Conservation (phyloP, 495 filamentous ascomycete genomes). For the Podospora pseudocomata region DNA sequence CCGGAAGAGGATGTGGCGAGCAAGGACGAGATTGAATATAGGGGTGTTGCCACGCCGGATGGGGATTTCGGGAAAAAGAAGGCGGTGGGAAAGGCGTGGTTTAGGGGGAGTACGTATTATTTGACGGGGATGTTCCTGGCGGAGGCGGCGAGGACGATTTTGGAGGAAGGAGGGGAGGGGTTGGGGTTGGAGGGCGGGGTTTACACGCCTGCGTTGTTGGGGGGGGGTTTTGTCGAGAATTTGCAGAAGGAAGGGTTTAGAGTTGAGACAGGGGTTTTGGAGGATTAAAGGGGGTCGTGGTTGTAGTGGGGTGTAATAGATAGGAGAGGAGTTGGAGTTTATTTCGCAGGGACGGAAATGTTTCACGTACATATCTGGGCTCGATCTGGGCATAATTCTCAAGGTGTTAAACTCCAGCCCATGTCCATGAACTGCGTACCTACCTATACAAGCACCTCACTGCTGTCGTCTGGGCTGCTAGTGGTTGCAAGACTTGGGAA, state of each 20-base stretch:
- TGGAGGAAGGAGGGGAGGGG: constrained; percentile 51
- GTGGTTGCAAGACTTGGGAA: no score
- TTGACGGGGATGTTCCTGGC: constrained; percentile 65
- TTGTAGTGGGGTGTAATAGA: no score
- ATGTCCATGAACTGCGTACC: no score
- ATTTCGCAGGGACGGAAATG: no score
- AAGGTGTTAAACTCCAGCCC: no score
- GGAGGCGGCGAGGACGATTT: constrained; percentile 67
- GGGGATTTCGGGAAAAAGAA: constrained; percentile 36
- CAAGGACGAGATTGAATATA: constrained; percentile 60
- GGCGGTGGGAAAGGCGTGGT: constrained; percentile 58
- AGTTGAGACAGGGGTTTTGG: background rate
- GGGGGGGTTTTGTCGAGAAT: constrained; percentile 25
- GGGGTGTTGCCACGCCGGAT: constrained; percentile 64
- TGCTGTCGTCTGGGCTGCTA: no score
- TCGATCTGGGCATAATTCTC: no score
- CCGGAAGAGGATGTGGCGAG: constrained; percentile 53
- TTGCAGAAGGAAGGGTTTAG: background rate
- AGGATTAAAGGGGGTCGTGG: background rate
- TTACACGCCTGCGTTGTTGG: constrained; percentile 79
- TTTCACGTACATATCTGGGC: no score
- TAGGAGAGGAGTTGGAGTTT: no score
- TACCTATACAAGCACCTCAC: no score
- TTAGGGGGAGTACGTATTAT: constrained; percentile 61
- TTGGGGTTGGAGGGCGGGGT: constrained; percentile 56